Evolutionary conservation across 2,329 filamentous ascomycete species (phyloP), one percentile per base, ranked within the genome.

Genomic region (Hymenotorrendiella dingleyae): DNA sequence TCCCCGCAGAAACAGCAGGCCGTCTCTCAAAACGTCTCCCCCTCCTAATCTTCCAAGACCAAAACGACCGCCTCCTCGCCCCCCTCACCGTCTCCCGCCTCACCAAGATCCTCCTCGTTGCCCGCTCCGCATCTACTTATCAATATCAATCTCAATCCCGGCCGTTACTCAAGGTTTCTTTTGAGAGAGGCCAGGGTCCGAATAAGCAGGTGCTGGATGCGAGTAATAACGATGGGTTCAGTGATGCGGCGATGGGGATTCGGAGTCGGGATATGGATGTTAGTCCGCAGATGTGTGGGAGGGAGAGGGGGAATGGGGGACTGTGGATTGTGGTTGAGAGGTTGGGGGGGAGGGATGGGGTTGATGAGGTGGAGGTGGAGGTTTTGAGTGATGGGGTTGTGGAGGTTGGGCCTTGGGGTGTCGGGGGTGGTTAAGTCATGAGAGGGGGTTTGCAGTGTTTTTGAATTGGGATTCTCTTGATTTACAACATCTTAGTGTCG

Each of bases 251-350:
- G 5, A 70, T 73, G 45, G 79, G 78, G 0, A 72, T 94, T 20
- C 74, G 86, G 36, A 85, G 84, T 2, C 70, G 78, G 11, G 82
- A 91, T 50, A 73, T 94, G 39, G 83, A 94, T 64, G 65, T 95
- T 30, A 78, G 80, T 33, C 84, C 86, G 0, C 72, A 68, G n/a
- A 64, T 74, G 50, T 67, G 70, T 44, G 65, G 64, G 22, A 65
- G 64, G 9, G 64, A 64, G 22, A 65, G 64, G 9, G 64, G 64
- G 22, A 65, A 64, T 8, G 74, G 75, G 16, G 81, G 81, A 14
- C 62, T 89, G 44, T 94, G 85, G 84, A 69, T 96, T 40, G 82
- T 95, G 5, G 68, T 96, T 30, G 89, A 96, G 64, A 75, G 84
- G 51, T 74, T 91, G 56, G 84, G 80, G n/a, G 75, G 41, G 12